Evolutionary conservation across 2,329 filamentous ascomycete species (phyloP), one percentile per base, ranked within the genome.

Genomic region (Microsporum audouinii): DNA sequence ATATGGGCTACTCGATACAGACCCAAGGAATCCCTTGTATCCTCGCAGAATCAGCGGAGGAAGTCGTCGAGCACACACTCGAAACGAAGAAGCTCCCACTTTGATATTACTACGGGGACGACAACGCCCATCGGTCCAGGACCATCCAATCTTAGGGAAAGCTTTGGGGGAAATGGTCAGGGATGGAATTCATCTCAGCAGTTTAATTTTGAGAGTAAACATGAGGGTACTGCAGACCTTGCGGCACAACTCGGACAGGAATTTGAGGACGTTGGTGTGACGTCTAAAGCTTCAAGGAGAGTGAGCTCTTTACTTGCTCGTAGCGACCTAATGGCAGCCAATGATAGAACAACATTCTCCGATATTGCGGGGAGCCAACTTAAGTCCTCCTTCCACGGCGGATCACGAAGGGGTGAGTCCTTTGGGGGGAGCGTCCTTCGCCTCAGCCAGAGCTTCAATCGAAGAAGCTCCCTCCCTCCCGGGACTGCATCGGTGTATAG

Each of bases 301-400:
- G 88, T 97, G 31, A 99, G 94, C 76, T 97, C 92, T 14, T 82
- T 96, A 75, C 79, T 96, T 59, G 91, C 91, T 14, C 82, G 92
- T 68, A 88, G 89, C 36, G 92, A 96, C 70, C 78, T 96, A 23
- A 92, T 89, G 0, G 87, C 89, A 7, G 94, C 87, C 14, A 88
- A 92, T 65, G 91, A 95, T 66, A 82, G 88, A 68, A 81, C 86
- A 0, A 82, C 86, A n/a, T 95, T 95, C 70, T 82, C 85, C 33
- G 91, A 96, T 57, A 82, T 86, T 63, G 77, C 78, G 60, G 78
- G 75, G 66, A 75, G 67, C 58, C 74, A 75, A 62, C 67, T 69
- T 12, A 71, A 62, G 51, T 62, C 68, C 14, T 63, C 70, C 47
- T 68, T 69, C 31, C 78, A 73, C 72, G 65, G 79, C 72, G 78